Conservation (phyloP, 2,329 filamentous ascomycete species). For the Teratosphaeriaceae sp. region DNA sequence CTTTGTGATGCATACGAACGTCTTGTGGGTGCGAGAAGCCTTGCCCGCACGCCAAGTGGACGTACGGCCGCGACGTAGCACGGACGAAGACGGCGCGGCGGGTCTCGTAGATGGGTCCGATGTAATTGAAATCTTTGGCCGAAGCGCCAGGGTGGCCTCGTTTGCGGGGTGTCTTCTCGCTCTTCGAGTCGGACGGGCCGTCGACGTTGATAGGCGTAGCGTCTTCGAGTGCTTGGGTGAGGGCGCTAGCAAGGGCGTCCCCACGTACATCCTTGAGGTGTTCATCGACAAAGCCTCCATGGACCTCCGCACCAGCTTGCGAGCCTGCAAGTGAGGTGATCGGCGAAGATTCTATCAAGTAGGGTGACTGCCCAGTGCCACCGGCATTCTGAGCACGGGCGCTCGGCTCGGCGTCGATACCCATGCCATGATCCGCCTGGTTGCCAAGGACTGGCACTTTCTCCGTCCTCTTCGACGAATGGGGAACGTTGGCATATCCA, state of each 20-base stretch:
- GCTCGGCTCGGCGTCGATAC: neutral
- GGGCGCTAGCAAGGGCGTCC: too few relatives aligned
- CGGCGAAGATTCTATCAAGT: too few relatives aligned
- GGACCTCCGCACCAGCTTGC: too few relatives aligned
- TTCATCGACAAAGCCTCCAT: too few relatives aligned
- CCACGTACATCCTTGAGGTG: too few relatives aligned
- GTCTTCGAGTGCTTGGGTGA: too few relatives aligned
- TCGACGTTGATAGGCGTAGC: too few relatives aligned
- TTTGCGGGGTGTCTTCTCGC: neutral
- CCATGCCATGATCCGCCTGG: neutral
- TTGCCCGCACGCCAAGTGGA: conserved; percentile 19
- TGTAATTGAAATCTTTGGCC: conserved; percentile 8
- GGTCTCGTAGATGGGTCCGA: conserved; percentile 16
- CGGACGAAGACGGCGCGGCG: conserved; percentile 19
- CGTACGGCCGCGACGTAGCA: conserved; percentile 17
- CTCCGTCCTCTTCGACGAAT: neutral
- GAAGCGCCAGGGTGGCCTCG: neutral
- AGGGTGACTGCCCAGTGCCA: too few relatives aligned
- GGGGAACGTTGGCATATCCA: too few relatives aligned
- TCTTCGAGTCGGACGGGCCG: neutral
- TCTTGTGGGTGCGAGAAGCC: conserved; percentile 19
- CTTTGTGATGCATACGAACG: conserved; percentile 19
- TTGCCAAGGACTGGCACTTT: neutral
- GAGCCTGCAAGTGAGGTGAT: too few relatives aligned
- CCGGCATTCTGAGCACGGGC: too few relatives aligned